phyloP scores from a whole-genome alignment of 176 grass and related monocot species.

The Aechmea fasciata region DNA sequence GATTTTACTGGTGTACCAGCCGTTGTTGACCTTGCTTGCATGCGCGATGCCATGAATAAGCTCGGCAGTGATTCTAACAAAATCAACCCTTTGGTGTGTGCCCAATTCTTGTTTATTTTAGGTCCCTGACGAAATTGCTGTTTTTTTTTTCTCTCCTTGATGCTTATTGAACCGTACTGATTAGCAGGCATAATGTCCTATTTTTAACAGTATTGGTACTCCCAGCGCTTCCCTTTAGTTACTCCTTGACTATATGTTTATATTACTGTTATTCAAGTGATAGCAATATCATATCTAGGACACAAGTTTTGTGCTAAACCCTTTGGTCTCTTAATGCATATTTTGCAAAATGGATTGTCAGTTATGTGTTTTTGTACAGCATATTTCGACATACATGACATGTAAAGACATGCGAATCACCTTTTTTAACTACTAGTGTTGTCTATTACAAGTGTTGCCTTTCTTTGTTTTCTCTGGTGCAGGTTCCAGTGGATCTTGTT shows the following conservation, averaged over 20 bases:
- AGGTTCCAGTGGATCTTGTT: conserved; percentile 94
- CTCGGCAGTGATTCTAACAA: conserved; percentile 84
- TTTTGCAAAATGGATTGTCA: background rate
- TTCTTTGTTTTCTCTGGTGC: conserved; percentile 18
- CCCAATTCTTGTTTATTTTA: conserved; percentile 6
- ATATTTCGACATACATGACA: background rate
- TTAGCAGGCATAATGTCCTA: no score
- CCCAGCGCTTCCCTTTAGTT: no score
- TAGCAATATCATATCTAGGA: no score
- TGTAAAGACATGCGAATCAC: background rate
- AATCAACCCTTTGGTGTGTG: conserved; percentile 74
- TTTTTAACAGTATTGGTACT: no score
- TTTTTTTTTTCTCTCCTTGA: background rate
- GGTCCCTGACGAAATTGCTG: background rate
- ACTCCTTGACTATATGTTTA: no score
- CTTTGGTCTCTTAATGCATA: background rate
- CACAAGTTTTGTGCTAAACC: background rate
- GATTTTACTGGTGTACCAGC: conserved; percentile 93
- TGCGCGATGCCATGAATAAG: conserved; percentile 89
- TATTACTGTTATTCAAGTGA: no score
- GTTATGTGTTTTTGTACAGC: background rate
- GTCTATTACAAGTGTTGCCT: conserved; percentile 3
- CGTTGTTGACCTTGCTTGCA: conserved; percentile 93
- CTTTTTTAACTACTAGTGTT: background rate
- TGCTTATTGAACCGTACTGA: no score